A percentile compares a stretch with the other conserved stretches of the same genome.
These are phyloP conservation scores for Saccharomycopsis microspora DNA, from an alignment of 805 yeast genomes.

Conservation along the genomic window DNA sequence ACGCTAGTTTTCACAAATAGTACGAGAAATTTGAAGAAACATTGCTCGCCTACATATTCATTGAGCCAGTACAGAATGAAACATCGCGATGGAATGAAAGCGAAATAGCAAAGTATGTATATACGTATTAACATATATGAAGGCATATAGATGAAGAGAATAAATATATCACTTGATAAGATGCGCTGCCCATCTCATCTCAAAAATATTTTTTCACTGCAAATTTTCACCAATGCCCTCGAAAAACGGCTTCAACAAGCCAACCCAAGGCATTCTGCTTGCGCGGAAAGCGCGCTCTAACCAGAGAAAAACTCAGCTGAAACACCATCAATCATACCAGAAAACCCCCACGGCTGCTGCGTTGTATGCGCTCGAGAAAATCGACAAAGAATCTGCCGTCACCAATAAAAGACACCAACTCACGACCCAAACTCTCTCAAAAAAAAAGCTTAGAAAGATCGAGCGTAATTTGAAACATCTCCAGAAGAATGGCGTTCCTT, in stretches of 20 bases:
- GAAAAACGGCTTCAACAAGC: conserved; percentile 72
- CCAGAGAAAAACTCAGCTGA: conserved; percentile 1
- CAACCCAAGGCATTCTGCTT: conserved; percentile 34
- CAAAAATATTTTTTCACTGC: conserved; percentile 3
- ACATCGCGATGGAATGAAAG: no score
- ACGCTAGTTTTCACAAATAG: no score
- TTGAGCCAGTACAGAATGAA: no score
- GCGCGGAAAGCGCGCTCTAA: conserved; percentile 3
- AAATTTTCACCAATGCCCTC: conserved; percentile 50
- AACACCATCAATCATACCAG: conserved; percentile 5
- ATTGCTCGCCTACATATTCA: no score
- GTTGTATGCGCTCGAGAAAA: conserved; percentile 8
- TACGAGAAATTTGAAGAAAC: no score
- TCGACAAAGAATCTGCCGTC: conserved; percentile 7
- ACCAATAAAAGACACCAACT: conserved; percentile 17
- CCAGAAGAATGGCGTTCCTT: conserved; percentile 13
- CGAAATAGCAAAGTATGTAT: no score
- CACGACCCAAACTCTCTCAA: conserved; percentile 57
- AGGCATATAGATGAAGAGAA: no score
- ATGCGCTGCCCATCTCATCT: no score
- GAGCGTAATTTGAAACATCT: conserved; percentile 65
- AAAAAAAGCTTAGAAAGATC: conserved; percentile 67
- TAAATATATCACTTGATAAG: no score
- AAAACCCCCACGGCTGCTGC: conserved; percentile 15
- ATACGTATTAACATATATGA: no score